phyloP scores from a whole-genome alignment of 2,329 filamentous ascomycete species.

The Claviceps sp. region DNA sequence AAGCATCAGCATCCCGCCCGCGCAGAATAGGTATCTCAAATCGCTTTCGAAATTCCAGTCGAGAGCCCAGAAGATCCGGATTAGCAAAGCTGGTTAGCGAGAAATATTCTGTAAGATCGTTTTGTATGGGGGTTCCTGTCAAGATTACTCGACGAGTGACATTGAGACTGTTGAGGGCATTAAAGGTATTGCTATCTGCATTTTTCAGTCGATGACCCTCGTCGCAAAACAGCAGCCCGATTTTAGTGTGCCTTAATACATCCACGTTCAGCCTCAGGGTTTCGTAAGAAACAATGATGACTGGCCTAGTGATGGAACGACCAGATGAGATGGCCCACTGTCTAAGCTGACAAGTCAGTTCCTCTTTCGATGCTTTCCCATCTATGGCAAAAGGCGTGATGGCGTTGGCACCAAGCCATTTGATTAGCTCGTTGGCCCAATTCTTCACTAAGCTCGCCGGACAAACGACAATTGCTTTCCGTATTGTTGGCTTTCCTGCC shows the following conservation, averaged over 20 bases:
- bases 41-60: constrained; percentile 82
- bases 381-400: constrained; percentile 92
- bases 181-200: constrained; percentile 90
- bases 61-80: constrained; percentile 76
- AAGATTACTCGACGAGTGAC: constrained; percentile 86
- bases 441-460: constrained; percentile 94
- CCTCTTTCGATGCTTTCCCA: constrained; percentile 89
- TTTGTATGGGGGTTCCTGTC: constrained; percentile 94
- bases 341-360: constrained; percentile 75
- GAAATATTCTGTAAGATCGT: constrained; percentile 97
- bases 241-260: constrained; percentile 77
- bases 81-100: constrained; percentile 94
- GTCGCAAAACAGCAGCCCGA: constrained; percentile 87
- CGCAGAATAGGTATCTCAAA: constrained; percentile 87
- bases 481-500: constrained; percentile 83
- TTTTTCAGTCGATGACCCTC: constrained; percentile 96
- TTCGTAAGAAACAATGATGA: constrained; percentile 96
- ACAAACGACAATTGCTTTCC: constrained; percentile 94
- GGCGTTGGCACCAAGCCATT: constrained; percentile 90
- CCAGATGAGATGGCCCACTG: constrained; percentile 92
- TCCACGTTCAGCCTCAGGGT: constrained; percentile 84
- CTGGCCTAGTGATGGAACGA: constrained; percentile 77
- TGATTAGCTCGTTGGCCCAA: constrained; percentile 93
- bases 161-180: constrained; percentile 76
- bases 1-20: constrained; percentile 80